Evolutionary conservation across 441 rosid genomes (phyloP).

Genomic region (Mallotus japonicus): DNA sequence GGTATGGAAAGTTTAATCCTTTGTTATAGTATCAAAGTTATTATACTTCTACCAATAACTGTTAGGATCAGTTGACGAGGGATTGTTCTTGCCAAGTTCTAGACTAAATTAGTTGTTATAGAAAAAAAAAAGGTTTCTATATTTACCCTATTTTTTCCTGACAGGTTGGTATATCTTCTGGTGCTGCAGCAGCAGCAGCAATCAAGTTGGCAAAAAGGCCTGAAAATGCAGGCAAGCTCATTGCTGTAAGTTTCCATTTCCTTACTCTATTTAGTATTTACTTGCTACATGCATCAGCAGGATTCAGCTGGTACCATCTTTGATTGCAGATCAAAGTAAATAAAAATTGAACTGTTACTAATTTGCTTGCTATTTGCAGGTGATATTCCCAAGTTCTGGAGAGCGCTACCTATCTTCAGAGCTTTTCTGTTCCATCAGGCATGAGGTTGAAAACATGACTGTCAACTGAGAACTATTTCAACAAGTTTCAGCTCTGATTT

Average conservation of each 20-base stretch:
- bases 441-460: slow-evolving; percentile 39
- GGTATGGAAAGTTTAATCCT: slow-evolving; percentile 28
- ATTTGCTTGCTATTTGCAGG: slow-evolving; percentile 30
- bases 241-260: slow-evolving; percentile 37
- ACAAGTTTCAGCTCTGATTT: too few species aligned
- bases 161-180: slow-evolving; percentile 70
- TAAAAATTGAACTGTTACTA: too few species aligned
- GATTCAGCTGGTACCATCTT: not conserved
- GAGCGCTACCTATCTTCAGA: slow-evolving; percentile 54
- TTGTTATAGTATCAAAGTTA: too few species aligned
- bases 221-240: slow-evolving; percentile 51
- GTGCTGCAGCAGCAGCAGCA: slow-evolving; percentile 63
- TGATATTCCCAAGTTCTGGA: slow-evolving; percentile 53
- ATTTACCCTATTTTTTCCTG: not conserved
- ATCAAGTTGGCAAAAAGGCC: slow-evolving; percentile 49
- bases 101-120: too few species aligned
- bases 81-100: too few species aligned
- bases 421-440: slow-evolving; percentile 44
- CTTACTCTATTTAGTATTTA: not conserved
- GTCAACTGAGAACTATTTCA: slow-evolving; percentile 6
- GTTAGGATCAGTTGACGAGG: too few species aligned
- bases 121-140: too few species aligned
- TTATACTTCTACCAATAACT: too few species aligned
- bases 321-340: not conserved
- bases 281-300: not conserved